phyloP scores from a whole-genome alignment of 768 basidiomycete genomes.

The Boletus fagicola region DNA sequence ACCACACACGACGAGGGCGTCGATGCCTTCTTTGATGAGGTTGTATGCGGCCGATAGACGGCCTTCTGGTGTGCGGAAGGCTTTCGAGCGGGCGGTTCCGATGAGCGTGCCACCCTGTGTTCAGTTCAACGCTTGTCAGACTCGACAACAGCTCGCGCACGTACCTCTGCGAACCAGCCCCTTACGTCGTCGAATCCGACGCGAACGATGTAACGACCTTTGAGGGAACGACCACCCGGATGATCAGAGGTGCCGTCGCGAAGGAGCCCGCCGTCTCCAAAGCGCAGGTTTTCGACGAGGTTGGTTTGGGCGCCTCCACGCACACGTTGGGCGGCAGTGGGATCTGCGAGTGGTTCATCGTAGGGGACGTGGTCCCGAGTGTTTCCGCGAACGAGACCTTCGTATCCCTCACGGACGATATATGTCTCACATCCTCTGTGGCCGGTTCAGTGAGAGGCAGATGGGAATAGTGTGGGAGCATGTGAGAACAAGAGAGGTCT shows the following conservation, averaged over 20 bases:
- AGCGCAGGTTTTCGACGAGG: constrained; percentile 73
- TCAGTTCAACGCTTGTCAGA: background rate
- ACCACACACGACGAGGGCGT: constrained; percentile 94
- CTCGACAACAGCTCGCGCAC: constrained; percentile 17
- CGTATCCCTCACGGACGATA: constrained; percentile 97
- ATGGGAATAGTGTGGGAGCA: background rate
- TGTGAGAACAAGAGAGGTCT: background rate
- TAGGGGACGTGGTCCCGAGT: constrained; percentile 33
- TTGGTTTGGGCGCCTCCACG: constrained; percentile 29
- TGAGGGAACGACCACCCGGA: constrained; percentile 65
- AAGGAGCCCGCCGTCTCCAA: constrained; percentile 75
- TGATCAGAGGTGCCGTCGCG: constrained; percentile 82
- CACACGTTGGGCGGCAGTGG: constrained; percentile 15
- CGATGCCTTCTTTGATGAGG: constrained; percentile 94
- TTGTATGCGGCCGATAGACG: constrained; percentile 87
- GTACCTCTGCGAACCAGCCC: constrained; percentile 88
- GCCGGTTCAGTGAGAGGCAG: background rate
- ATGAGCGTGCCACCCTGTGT: constrained; percentile 89
- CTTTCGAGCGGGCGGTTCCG: constrained; percentile 83
- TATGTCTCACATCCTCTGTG: constrained; percentile 87
- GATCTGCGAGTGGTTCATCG: constrained; percentile 31
- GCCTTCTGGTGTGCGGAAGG: constrained; percentile 86
- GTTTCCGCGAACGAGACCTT: constrained; percentile 93
- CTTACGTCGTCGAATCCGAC: constrained; percentile 99
- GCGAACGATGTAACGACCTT: constrained; percentile 88